phyloP scores from a whole-genome alignment of 768 basidiomycete species.

The Paxillus ammoniavirescens region DNA sequence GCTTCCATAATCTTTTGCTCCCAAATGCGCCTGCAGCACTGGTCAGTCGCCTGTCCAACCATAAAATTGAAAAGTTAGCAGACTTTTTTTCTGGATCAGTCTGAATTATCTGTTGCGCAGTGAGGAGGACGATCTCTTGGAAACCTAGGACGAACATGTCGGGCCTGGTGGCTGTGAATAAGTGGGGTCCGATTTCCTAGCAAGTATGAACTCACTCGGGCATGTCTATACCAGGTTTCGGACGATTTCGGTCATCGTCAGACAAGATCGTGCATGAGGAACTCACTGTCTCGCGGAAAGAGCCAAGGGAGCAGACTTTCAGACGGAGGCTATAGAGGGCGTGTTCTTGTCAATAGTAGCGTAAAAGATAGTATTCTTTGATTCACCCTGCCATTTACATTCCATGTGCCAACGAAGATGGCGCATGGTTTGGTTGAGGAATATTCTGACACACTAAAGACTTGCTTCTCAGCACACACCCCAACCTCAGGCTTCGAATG shows the following conservation, averaged over 20 bases:
- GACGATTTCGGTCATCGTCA: background rate
- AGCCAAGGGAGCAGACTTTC: constrained; percentile 90
- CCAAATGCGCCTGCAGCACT: constrained; percentile 71
- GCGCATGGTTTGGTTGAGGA: constrained; percentile 70
- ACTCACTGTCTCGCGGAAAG: constrained; percentile 77
- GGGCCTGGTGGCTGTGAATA: constrained; percentile 47
- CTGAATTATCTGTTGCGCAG: constrained; percentile 96
- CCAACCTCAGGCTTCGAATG: background rate
- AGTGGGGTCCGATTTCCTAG: constrained; percentile 23
- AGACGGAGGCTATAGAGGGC: constrained; percentile 53
- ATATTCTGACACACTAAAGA: constrained; percentile 72
- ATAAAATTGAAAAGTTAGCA: constrained; percentile 9
- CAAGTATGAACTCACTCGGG: constrained; percentile 14
- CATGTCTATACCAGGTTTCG: constrained; percentile 11
- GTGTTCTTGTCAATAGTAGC: constrained; percentile 8
- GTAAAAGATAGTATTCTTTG: background rate
- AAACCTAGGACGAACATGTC: constrained; percentile 91
- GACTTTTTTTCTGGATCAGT: constrained; percentile 92
- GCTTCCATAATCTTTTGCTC: constrained; percentile 80
- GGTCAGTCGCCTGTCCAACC: background rate
- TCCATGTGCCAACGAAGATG: constrained; percentile 93
- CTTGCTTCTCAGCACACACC: constrained; percentile 1
- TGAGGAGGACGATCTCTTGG: constrained; percentile 96
- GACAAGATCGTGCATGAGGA: background rate
- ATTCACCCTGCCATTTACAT: constrained; percentile 84